Evolutionary conservation across 2,329 filamentous ascomycete species (phyloP), one percentile per base, ranked within the genome.

Genomic region (Periconia macrospinosa): DNA sequence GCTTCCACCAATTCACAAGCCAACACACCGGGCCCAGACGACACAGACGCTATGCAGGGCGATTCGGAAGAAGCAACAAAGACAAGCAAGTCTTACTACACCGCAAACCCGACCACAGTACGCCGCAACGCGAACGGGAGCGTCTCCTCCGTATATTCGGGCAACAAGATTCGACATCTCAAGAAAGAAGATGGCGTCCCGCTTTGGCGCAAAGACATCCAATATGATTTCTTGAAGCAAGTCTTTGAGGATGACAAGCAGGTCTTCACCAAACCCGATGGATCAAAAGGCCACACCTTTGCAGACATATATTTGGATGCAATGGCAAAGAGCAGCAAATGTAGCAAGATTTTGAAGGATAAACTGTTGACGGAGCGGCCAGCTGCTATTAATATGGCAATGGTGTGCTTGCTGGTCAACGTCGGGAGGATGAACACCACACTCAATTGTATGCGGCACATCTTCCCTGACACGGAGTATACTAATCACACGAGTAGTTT

Each of bases 351-450:
- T 47, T 81, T 99, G 59, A 91, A 96, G 74, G 94, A 99, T 76
- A 97, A 99, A 79, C 82, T 99, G 60, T 83, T 96, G 67, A 94
- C 88, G 62, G 94, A 99, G 72, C 87, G 91, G 67, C 88, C 91
- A 60, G 92, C 92, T 19, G 94, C 93, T 35, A 92, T 96, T 73
- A 93, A 91, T 69, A 99, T 99, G 94, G 94, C 94, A 49, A 99
- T 99, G 94, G 93, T 99, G 54, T 99, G 94, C 75, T 79, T 99
- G 60, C 79, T 99, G 66, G 94, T 99, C 72, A 99, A 99, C 69
- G 90, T 99, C 59, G 94, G 94, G 54, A 84, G 94, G 59, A 99
- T 99, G 94, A 99, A 99, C 75, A 99, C 94, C 1, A 99, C 94
- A 0, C 81, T 99, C 45, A 99, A 99, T 70, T 97, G 92, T 96